A percentile compares a stretch with the other conserved stretches of the same genome.
Conservation (phyloP, 257 asterid genomes). For the Perilla frutescens region DNA sequence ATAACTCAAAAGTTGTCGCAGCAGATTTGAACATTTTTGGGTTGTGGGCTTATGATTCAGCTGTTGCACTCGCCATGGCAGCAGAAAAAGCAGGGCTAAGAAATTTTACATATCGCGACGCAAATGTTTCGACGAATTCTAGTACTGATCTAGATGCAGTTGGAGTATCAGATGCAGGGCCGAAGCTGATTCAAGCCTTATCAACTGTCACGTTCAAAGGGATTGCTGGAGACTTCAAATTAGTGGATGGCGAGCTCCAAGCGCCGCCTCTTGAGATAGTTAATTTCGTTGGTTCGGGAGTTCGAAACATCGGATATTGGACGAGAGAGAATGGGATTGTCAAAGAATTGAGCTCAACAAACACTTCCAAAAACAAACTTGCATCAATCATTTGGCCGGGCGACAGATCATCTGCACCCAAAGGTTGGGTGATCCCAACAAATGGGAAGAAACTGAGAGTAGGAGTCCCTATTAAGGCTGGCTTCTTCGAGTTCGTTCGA, state of each 20-base stretch:
- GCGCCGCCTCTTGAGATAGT: constrained; percentile 49
- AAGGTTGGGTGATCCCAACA: constrained; percentile 64
- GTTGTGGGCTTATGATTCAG: constrained; percentile 36
- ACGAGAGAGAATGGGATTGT: constrained; percentile 38
- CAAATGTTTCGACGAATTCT: constrained; percentile 33
- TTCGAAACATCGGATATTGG: constrained; percentile 50
- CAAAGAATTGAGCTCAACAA: constrained; percentile 28
- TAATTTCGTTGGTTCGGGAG: constrained; percentile 44
- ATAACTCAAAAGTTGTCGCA: neutral
- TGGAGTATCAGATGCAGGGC: constrained; percentile 44
- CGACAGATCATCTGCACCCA: constrained; percentile 36
- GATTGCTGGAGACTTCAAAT: constrained; percentile 44
- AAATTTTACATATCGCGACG: constrained; percentile 11
- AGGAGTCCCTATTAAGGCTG: constrained; percentile 50
- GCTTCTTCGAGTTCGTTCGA: constrained; percentile 47
- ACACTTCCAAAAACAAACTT: constrained; percentile 37
- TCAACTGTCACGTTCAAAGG: constrained; percentile 41
- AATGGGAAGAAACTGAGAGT: constrained; percentile 48
- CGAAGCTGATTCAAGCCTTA: constrained; percentile 40
- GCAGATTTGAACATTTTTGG: constrained; percentile 25
- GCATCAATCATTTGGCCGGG: constrained; percentile 58
- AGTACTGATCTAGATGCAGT: constrained; percentile 34
- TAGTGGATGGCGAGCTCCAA: constrained; percentile 49
- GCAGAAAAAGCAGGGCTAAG: constrained; percentile 32
- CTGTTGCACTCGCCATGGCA: constrained; percentile 41